Percentiles rank a stretch among this genome's conserved stretches.
phyloP scores from a whole-genome alignment of 306 rosid species.

The Leucaena leucocephala region DNA sequence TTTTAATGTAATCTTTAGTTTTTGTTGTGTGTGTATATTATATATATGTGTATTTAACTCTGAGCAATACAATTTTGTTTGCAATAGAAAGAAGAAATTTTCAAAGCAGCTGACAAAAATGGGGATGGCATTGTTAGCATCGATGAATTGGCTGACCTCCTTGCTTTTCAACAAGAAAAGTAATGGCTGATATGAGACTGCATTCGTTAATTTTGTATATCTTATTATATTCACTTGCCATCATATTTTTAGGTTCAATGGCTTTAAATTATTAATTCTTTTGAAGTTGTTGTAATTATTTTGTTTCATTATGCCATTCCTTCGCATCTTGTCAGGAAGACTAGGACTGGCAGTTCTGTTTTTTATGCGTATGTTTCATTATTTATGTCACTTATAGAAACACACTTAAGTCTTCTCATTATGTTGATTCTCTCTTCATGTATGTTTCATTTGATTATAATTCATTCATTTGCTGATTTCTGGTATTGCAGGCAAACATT shows the following conservation, averaged over 20 bases:
- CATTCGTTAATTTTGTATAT: conserved; percentile 24
- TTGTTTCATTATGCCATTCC: not conserved
- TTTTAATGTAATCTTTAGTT: not conserved
- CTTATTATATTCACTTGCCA: conserved; percentile 22
- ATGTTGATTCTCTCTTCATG: not conserved
- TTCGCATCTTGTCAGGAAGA: conserved; percentile 12
- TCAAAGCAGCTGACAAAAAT: conserved; percentile 89
- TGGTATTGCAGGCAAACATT: conserved; percentile 78
- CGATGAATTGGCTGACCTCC: conserved; percentile 93
- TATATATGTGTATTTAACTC: not conserved
- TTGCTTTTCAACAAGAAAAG: conserved; percentile 90
- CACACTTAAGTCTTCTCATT: not conserved
- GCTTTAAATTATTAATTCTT: conserved; percentile 5
- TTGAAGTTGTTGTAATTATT: not conserved
- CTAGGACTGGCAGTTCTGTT: not conserved
- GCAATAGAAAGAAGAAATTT: conserved; percentile 85
- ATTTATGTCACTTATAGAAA: not conserved
- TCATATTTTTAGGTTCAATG: conserved; percentile 11
- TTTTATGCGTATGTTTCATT: conserved; percentile 10
- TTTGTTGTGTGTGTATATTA: not conserved
- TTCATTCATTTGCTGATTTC: conserved; percentile 23
- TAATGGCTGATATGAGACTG: conserved; percentile 45
- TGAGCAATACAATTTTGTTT: conserved; percentile 44
- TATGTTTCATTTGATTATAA: conserved; percentile 19
- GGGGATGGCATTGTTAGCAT: conserved; percentile 83